Conservation (phyloP, 2,329 filamentous ascomycete genomes). For the Colletotrichum lupini region DNA sequence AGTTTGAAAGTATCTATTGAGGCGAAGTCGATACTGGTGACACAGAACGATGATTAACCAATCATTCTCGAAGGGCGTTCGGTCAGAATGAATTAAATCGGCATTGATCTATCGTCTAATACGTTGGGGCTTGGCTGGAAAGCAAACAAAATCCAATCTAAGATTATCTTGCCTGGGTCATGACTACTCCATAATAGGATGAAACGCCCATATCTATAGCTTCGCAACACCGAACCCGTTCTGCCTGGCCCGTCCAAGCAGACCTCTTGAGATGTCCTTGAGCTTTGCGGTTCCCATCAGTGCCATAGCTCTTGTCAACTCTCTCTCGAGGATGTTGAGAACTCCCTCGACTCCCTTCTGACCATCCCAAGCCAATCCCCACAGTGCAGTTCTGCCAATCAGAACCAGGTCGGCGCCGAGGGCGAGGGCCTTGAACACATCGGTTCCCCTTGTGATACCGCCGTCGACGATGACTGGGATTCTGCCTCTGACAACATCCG, state of each 20-base stretch:
- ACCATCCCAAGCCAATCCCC: conserved; percentile 33
- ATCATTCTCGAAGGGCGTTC: too few relatives aligned
- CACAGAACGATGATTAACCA: too few relatives aligned
- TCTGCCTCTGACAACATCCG: conserved; percentile 23
- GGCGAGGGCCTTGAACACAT: conserved; percentile 33
- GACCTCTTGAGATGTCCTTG: conserved; percentile 23
- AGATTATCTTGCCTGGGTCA: neutral
- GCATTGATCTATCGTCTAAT: too few relatives aligned
- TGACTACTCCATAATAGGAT: neutral
- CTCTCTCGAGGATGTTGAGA: conserved; percentile 27
- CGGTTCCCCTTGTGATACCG: conserved; percentile 28
- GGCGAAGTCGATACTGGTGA: too few relatives aligned
- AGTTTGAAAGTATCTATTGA: too few relatives aligned
- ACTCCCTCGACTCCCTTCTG: conserved; percentile 35
- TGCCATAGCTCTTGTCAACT: conserved; percentile 28
- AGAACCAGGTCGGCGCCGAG: conserved; percentile 29
- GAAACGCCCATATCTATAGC: neutral
- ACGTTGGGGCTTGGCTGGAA: neutral
- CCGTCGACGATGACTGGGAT: conserved; percentile 39
- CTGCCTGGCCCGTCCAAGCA: conserved; percentile 22
- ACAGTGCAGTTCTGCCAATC: conserved; percentile 29
- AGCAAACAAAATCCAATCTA: neutral
- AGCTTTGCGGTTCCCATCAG: conserved; percentile 25
- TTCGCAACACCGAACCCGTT: conserved; percentile 29
- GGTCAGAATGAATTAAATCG: too few relatives aligned